Conservation (phyloP, 2,329 filamentous ascomycete species). For the Zymoseptoria crescenta region DNA sequence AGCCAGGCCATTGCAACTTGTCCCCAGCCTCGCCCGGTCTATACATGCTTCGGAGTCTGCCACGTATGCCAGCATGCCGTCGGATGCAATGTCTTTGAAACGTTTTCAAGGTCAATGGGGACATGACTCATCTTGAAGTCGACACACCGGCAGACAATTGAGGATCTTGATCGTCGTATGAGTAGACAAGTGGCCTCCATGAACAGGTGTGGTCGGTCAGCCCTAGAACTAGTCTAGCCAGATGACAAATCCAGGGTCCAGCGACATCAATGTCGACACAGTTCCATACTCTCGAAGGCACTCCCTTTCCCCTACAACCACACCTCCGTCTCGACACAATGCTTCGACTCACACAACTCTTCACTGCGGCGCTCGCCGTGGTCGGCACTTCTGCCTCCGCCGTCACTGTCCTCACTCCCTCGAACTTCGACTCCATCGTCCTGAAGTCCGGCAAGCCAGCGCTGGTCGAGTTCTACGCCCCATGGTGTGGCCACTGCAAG, state of each 20-base stretch:
- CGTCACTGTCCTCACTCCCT: constrained; percentile 80
- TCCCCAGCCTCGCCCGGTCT: too few relatives aligned
- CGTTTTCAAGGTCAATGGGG: too few relatives aligned
- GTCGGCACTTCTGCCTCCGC: constrained; percentile 63
- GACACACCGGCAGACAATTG: too few relatives aligned
- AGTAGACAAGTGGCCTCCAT: not conserved
- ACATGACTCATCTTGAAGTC: too few relatives aligned
- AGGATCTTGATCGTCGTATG: not conserved
- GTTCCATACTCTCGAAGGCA: not conserved
- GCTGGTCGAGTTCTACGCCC: constrained; percentile 95
- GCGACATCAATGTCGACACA: not conserved
- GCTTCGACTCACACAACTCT: constrained; percentile 39
- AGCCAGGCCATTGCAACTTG: too few relatives aligned
- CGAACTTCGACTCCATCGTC: constrained; percentile 86
- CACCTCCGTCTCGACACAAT: constrained; percentile 26
- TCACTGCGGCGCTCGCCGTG: constrained; percentile 41
- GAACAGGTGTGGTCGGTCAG: not conserved
- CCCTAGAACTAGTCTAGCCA: not conserved
- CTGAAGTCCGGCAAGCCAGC: constrained; percentile 89
- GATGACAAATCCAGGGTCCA: not conserved
- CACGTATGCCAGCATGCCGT: too few relatives aligned
- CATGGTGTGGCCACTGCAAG: constrained; percentile 99
- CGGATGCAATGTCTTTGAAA: too few relatives aligned
- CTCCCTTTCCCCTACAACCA: not conserved
- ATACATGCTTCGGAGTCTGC: too few relatives aligned